A percentile compares a stretch with the other conserved stretches of the same genome.
Conservation (phyloP, 139 green algal species). For the Chlorella sp. region DNA sequence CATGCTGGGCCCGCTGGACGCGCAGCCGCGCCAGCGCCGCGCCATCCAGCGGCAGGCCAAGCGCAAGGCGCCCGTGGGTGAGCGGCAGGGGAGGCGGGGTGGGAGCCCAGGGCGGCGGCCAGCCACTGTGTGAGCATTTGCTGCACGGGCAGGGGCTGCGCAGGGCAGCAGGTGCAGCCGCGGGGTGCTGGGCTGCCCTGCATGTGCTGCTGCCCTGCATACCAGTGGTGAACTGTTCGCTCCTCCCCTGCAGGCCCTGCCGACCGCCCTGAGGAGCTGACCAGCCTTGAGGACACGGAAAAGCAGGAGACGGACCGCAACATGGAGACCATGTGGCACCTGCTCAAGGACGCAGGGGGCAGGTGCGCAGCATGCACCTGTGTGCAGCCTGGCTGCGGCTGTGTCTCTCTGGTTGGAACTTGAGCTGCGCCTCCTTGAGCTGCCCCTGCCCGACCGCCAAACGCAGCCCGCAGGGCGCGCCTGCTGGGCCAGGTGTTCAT, state of each 20-base stretch:
- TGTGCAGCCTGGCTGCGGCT: neutral
- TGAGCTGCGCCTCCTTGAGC: too few relatives aligned
- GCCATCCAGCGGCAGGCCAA: slow-evolving; percentile 30
- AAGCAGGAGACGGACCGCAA: slow-evolving; percentile 80
- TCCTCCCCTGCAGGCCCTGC: slow-evolving; percentile 13
- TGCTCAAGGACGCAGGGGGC: slow-evolving; percentile 38
- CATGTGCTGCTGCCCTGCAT: too few relatives aligned
- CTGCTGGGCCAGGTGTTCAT: too few relatives aligned
- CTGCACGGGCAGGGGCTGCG: too few relatives aligned
- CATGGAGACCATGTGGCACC: slow-evolving; percentile 80
- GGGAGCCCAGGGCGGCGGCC: too few relatives aligned
- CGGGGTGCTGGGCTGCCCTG: too few relatives aligned
- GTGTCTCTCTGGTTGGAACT: too few relatives aligned
- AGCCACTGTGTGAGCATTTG: too few relatives aligned
- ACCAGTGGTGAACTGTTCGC: too few relatives aligned
- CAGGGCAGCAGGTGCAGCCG: too few relatives aligned
- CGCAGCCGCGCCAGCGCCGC: slow-evolving; percentile 50
- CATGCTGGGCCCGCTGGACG: slow-evolving; percentile 63
- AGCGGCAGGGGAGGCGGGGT: neutral
- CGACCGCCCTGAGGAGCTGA: slow-evolving; percentile 46
- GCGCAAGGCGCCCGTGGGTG: neutral
- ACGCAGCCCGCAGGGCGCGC: too few relatives aligned
- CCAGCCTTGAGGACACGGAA: slow-evolving; percentile 37
- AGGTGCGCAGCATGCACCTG: neutral
- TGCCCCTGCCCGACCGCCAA: too few relatives aligned